These are phyloP conservation scores for Pleurozium schreberi DNA, from an alignment of 225 moss, liverwort and hornwort species.

Conservation along the genomic window DNA sequence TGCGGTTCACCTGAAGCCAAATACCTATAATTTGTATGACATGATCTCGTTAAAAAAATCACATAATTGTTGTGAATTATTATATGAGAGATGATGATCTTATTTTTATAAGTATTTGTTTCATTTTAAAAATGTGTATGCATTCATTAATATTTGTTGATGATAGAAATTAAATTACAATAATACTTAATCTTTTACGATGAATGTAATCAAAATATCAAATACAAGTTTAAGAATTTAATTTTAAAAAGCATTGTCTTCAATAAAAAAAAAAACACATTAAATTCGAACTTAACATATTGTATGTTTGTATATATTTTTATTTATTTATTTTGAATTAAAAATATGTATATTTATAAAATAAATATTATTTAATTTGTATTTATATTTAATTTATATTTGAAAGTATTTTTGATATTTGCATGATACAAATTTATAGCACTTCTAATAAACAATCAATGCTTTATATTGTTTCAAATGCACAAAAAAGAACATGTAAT, in stretches of 20 bases:
- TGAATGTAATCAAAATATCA: neutral
- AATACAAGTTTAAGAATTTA: no score
- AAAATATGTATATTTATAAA: neutral
- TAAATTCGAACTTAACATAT: no score
- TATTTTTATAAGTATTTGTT: no score
- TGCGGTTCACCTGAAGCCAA: conserved; percentile 31
- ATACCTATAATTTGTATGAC: conserved; percentile 17
- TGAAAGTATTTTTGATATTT: accelerated
- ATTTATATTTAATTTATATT: no score
- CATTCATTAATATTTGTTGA: neutral
- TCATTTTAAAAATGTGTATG: no score
- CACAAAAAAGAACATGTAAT: accelerated
- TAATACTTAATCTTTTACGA: neutral
- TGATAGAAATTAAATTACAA: neutral
- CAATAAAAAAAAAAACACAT: no score
- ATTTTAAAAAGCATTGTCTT: neutral
- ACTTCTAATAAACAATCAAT: neutral
- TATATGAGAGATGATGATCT: no score
- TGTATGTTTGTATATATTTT: neutral
- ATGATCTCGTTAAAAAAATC: neutral
- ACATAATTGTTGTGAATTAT: no score
- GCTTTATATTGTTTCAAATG: no score
- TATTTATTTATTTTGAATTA: neutral
- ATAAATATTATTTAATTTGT: no score
- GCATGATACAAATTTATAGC: neutral